Evolutionary conservation across 345 rosid genomes (phyloP).

Genomic region (Eucalyptus decipiens): DNA sequence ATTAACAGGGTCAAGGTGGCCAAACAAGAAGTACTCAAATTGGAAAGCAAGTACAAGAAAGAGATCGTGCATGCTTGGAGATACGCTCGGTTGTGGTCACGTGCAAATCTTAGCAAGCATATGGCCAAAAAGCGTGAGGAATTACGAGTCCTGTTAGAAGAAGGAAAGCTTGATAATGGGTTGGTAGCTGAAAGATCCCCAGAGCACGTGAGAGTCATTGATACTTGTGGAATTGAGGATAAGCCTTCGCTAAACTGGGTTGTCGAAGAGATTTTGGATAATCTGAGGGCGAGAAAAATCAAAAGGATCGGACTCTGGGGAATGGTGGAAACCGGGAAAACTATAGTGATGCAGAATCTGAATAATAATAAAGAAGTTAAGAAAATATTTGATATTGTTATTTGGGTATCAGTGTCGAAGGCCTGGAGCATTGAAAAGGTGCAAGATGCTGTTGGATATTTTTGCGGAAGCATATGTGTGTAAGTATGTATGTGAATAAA

Average conservation of each 20-base stretch:
- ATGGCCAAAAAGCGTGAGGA: background rate
- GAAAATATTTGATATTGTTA: slow-evolving; percentile 11
- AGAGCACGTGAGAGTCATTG: background rate
- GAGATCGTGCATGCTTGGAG: background rate
- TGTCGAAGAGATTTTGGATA: background rate
- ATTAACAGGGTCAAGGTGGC: background rate
- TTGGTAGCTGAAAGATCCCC: slow-evolving; percentile 1
- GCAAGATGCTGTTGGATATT: too few relatives aligned
- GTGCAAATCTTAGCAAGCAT: background rate
- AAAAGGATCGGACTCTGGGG: slow-evolving; percentile 16
- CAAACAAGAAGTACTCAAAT: background rate
- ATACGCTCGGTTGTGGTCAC: background rate
- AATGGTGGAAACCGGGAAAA: slow-evolving; percentile 14
- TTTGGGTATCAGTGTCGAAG: slow-evolving; percentile 2
- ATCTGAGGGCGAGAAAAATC: background rate
- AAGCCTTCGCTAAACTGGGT: slow-evolving; percentile 1
- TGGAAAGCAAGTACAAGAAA: background rate
- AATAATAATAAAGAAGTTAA: slow-evolving; percentile 4
- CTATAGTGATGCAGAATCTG: slow-evolving; percentile 20
- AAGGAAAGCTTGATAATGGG: background rate
- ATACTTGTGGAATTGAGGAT: background rate
- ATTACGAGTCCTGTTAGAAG: background rate
- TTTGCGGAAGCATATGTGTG: too few relatives aligned
- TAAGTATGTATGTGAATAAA: too few relatives aligned
- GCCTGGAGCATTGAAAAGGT: background rate